Conservation (phyloP, 129 eudicot species). For the carrot (Daucus carota) region DNA sequence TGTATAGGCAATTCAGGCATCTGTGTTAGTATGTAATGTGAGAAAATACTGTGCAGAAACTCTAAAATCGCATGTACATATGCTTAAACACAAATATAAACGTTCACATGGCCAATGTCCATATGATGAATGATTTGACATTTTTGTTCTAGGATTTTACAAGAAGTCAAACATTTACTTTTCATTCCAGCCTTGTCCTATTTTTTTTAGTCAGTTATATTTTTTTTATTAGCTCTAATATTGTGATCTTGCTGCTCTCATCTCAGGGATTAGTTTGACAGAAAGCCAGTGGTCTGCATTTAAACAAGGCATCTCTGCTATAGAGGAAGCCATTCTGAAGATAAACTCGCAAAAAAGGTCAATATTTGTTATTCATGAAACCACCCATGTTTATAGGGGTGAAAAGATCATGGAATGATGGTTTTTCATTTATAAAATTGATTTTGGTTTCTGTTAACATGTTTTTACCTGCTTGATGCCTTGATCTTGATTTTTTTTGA, state of each 20-base stretch:
- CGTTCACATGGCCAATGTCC: background rate
- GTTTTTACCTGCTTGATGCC: conserved; percentile 4
- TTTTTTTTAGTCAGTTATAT: background rate
- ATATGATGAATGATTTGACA: background rate
- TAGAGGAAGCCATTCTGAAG: conserved; percentile 58
- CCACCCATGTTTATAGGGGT: background rate
- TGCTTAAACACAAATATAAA: background rate
- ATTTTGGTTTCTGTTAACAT: background rate
- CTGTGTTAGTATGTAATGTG: background rate
- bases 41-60: background rate
- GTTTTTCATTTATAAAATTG: background rate
- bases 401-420: background rate
- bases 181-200: background rate
- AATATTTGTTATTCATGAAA: background rate
- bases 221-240: conserved; percentile 8
- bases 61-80: background rate
- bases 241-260: conserved; percentile 15
- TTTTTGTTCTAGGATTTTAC: background rate
- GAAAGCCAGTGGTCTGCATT: conserved; percentile 55
- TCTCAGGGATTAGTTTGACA: conserved; percentile 47
- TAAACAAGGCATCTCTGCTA: conserved; percentile 43
- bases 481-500: background rate
- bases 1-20: background rate
- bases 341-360: conserved; percentile 55
- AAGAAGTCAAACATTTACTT: background rate